Percentiles rank a stretch among this genome's conserved stretches.
Evolutionary conservation across 345 rosid genomes (phyloP).

Genomic region (Erysimum cheiranthoides): DNA sequence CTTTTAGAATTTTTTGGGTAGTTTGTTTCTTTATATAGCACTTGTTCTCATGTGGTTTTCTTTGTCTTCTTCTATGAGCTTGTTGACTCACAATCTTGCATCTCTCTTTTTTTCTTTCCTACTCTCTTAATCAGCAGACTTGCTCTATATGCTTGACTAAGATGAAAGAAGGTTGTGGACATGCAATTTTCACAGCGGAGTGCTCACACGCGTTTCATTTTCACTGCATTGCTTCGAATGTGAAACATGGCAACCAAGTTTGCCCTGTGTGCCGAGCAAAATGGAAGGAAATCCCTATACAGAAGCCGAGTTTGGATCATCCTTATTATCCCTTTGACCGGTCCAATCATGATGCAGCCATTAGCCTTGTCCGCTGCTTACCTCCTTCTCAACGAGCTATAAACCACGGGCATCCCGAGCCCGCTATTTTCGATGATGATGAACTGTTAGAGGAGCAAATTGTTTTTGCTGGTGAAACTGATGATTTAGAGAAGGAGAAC

Average conservation of each 20-base stretch:
- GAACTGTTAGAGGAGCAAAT: slow-evolving; percentile 57
- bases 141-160: slow-evolving; percentile 81
- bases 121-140: slow-evolving; percentile 54
- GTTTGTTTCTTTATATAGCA: slow-evolving; percentile 2
- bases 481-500: neutral
- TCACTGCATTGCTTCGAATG: slow-evolving; percentile 83
- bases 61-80: slow-evolving; percentile 6
- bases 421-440: slow-evolving; percentile 67
- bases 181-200: slow-evolving; percentile 86
- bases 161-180: slow-evolving; percentile 80
- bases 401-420: slow-evolving; percentile 59
- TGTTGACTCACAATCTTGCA: slow-evolving; percentile 3
- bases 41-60: neutral
- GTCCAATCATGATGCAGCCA: slow-evolving; percentile 41
- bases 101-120: neutral
- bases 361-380: slow-evolving; percentile 55
- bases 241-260: slow-evolving; percentile 72
- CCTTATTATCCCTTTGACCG: slow-evolving; percentile 2
- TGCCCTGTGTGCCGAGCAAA: slow-evolving; percentile 86
- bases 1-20: neutral
- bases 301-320: slow-evolving; percentile 47
- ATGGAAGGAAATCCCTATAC: slow-evolving; percentile 86
- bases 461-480: slow-evolving; percentile 41
- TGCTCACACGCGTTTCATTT: slow-evolving; percentile 90
- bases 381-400: slow-evolving; percentile 59